Conservation (phyloP, 2,329 filamentous ascomycete genomes). For the Fonsecaea pugnacius region DNA sequence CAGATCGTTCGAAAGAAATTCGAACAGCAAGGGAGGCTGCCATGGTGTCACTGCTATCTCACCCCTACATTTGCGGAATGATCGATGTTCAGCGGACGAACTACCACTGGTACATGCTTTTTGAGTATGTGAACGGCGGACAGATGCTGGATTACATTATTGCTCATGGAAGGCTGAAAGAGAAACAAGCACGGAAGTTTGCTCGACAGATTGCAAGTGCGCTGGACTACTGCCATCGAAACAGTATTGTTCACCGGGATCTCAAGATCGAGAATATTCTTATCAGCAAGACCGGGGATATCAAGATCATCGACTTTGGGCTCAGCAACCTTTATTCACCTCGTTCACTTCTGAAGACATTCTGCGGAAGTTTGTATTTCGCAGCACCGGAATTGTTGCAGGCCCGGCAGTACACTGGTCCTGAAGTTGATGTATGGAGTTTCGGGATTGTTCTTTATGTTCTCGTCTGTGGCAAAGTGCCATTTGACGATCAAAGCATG, state of each 20-base stretch:
- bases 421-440: conserved; percentile 98
- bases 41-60: conserved; percentile 90
- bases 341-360: conserved; percentile 84
- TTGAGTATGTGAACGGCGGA: conserved; percentile 97
- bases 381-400: conserved; percentile 93
- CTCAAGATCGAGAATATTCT: conserved; percentile 99
- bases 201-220: conserved; percentile 96
- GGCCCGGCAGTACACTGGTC: conserved; percentile 90
- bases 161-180: conserved; percentile 93
- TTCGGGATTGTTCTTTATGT: conserved; percentile 98
- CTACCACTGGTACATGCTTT: conserved; percentile 99
- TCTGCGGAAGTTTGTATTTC: conserved; percentile 97
- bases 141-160: conserved; percentile 99
- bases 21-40: conserved; percentile 93
- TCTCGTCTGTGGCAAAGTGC: conserved; percentile 94
- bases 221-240: conserved; percentile 94
- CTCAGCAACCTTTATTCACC: conserved; percentile 95
- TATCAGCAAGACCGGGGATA: conserved; percentile 98
- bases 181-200: conserved; percentile 97
- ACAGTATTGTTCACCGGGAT: conserved; percentile 97
- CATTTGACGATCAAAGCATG: conserved; percentile 99
- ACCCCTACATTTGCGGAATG: conserved; percentile 95
- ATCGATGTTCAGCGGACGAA: conserved; percentile 93
- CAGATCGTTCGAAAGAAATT: conserved; percentile 95
- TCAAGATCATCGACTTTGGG: conserved; percentile 99